phyloP scores from a whole-genome alignment of 352 stramenopile genomes.

The Blastocystis hominis region DNA sequence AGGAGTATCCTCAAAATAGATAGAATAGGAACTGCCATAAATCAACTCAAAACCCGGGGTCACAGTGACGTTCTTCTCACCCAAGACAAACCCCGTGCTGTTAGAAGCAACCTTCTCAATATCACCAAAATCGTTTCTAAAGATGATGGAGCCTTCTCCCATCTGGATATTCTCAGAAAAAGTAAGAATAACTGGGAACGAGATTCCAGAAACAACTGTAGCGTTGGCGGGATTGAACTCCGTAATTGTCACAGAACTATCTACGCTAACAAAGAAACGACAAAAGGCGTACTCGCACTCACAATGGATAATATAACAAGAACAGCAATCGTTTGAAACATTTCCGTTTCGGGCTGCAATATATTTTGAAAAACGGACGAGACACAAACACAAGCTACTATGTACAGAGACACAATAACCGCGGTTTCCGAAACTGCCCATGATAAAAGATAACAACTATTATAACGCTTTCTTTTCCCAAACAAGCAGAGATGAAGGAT shows the following conservation, averaged over 20 bases:
- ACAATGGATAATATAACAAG: not conserved
- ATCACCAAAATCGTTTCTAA: slow-evolving; percentile 23
- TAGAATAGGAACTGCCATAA: slow-evolving; percentile 44
- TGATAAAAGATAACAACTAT: too few relatives aligned
- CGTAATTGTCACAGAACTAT: not conserved
- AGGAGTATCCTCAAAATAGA: slow-evolving; percentile 7
- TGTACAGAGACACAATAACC: not conserved
- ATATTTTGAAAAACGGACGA: not conserved
- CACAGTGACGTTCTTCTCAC: not conserved
- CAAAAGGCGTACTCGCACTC: not conserved
- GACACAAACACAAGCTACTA: not conserved
- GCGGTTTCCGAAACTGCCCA: not conserved
- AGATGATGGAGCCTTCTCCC: slow-evolving; percentile 3
- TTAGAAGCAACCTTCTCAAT: not conserved
- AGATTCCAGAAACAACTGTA: not conserved
- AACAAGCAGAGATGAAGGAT: too few relatives aligned
- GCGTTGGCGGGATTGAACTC: not conserved
- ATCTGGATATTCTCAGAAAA: slow-evolving; percentile 32
- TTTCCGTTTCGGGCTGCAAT: not conserved
- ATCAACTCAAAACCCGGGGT: not conserved
- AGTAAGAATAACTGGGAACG: slow-evolving; percentile 13
- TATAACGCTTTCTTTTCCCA: too few relatives aligned
- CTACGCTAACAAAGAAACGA: not conserved
- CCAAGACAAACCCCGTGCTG: not conserved
- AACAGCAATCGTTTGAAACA: not conserved